Evolutionary conservation across 306 rosid genomes (phyloP).

Genomic region (Inga oerstediana): DNA sequence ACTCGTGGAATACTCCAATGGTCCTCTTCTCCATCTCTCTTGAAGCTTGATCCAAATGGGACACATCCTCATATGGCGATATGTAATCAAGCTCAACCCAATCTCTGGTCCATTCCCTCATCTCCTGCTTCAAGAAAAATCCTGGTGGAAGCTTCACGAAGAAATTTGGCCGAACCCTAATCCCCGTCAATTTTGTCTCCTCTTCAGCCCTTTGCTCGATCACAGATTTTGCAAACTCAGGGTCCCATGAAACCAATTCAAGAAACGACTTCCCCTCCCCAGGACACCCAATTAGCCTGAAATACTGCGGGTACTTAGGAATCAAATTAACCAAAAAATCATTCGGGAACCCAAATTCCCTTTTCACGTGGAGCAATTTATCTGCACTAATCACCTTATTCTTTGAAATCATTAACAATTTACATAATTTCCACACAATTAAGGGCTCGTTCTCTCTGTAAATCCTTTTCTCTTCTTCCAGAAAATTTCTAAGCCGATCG

Average conservation of each 20-base stretch:
- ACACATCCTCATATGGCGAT: constrained; percentile 73
- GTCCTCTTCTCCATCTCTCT: constrained; percentile 64
- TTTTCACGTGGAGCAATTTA: constrained; percentile 79
- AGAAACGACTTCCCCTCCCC: constrained; percentile 75
- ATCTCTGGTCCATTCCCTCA: constrained; percentile 95
- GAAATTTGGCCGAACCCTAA: constrained; percentile 80
- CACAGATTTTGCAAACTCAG: constrained; percentile 72
- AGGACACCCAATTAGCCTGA: constrained; percentile 64
- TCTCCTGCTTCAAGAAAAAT: constrained; percentile 73
- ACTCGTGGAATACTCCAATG: constrained; percentile 49
- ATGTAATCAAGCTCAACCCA: constrained; percentile 84
- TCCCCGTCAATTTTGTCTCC: constrained; percentile 58
- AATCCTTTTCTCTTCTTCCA: constrained; percentile 58
- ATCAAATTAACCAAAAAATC: constrained; percentile 85
- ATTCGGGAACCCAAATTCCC: constrained; percentile 85
- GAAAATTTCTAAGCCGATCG: constrained; percentile 49
- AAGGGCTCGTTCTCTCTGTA: constrained; percentile 50
- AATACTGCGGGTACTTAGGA: constrained; percentile 71
- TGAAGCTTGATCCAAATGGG: constrained; percentile 65
- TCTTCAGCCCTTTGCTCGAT: constrained; percentile 79
- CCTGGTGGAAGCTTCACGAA: constrained; percentile 67
- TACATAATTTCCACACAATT: constrained; percentile 70
- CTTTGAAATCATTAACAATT: constrained; percentile 80
- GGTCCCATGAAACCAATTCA: constrained; percentile 74
- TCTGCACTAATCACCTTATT: constrained; percentile 69